A percentile compares a stretch with the other conserved stretches of the same genome.
Evolutionary conservation across 148 eudicot genomes (phyloP).

Genomic region (Silene uniflora): DNA sequence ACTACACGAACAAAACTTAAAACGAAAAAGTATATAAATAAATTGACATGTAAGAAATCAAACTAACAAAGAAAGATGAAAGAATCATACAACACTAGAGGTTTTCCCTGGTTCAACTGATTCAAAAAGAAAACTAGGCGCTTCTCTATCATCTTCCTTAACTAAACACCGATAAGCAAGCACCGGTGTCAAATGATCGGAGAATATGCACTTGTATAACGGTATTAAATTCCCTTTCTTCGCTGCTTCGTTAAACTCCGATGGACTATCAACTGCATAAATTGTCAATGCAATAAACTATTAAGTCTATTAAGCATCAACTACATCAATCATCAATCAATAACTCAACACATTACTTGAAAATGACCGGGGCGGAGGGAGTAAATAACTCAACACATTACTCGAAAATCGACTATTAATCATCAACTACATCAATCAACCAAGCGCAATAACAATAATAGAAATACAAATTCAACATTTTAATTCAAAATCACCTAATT

Average conservation of each 20-base stretch:
- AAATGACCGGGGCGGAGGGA: too few species aligned
- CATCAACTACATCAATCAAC: too few species aligned
- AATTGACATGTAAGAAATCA: not conserved
- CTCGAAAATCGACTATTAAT: too few species aligned
- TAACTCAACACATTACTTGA: too few species aligned
- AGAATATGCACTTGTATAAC: conserved; percentile 61
- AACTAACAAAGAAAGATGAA: not conserved
- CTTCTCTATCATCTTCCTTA: conserved; percentile 88
- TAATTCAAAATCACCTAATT: too few species aligned
- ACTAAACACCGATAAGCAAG: conserved; percentile 94
- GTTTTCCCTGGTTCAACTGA: conserved; percentile 77
- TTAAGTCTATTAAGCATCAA: too few species aligned
- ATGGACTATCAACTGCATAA: conserved; percentile 48
- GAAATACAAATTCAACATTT: not conserved
- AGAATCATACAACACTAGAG: conserved; percentile 56
- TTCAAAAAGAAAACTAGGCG: conserved; percentile 94
- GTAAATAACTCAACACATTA: too few species aligned
- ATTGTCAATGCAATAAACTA: not conserved
- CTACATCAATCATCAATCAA: too few species aligned
- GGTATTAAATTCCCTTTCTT: conserved; percentile 85
- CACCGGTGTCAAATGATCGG: conserved; percentile 96
- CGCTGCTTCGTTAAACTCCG: conserved; percentile 76
- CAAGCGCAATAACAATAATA: too few species aligned
- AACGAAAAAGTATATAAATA: not conserved
- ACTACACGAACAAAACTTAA: not conserved